A percentile compares a stretch with the other conserved stretches of the same genome.
These are phyloP conservation scores for Boletus coccyginus DNA, from an alignment of 768 basidiomycete species.

Conservation along the genomic window DNA sequence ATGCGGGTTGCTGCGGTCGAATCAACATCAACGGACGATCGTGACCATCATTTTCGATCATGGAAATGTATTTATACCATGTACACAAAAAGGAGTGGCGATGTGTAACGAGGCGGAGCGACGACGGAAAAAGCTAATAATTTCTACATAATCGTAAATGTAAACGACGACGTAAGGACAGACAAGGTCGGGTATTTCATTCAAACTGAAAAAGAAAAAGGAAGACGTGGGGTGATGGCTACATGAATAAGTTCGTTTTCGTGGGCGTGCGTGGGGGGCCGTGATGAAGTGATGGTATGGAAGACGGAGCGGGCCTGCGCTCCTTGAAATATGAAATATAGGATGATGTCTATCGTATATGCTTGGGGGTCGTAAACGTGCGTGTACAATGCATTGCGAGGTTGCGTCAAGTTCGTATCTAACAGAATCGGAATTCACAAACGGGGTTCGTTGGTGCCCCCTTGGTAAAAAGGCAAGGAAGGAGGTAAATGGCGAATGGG, in stretches of 20 bases:
- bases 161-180: slow-evolving; percentile 15
- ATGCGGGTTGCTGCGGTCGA: not conserved
- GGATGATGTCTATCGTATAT: slow-evolving; percentile 25
- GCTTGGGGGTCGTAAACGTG: slow-evolving; percentile 22
- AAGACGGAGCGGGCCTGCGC: slow-evolving; percentile 11
- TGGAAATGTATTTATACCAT: not conserved
- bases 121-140: not conserved
- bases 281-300: slow-evolving; percentile 6
- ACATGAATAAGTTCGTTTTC: slow-evolving; percentile 13
- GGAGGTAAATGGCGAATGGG: slow-evolving; percentile 2
- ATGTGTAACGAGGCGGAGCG: not conserved
- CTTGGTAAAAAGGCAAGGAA: slow-evolving; percentile 9
- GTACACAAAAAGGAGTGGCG: not conserved
- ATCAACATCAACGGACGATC: not conserved
- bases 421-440: not conserved
- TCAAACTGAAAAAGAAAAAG: not conserved
- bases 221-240: slow-evolving; percentile 5
- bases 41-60: not conserved
- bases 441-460: not conserved
- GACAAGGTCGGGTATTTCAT: slow-evolving; percentile 19
- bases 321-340: not conserved
- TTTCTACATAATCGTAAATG: slow-evolving; percentile 1
- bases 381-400: slow-evolving; percentile 28
- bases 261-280: slow-evolving; percentile 17
- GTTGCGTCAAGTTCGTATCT: slow-evolving; percentile 26